Conservation (phyloP, 1,284 basidiomycete genomes). For the Golubevia pallescens region DNA sequence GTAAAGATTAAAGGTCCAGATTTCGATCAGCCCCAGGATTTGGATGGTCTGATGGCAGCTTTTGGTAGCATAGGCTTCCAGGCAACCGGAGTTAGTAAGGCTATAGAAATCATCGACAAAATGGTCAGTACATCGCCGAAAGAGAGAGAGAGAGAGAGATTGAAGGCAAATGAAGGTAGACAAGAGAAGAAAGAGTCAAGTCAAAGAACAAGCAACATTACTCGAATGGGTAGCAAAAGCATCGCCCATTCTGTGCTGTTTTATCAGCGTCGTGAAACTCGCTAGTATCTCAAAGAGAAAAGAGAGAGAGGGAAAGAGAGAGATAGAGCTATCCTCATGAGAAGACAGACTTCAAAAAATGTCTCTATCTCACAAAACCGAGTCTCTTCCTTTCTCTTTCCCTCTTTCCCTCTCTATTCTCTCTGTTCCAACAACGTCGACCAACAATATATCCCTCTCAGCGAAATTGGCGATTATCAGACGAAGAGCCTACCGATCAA, state of each 20-base stretch:
- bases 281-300: no score
- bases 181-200: no score
- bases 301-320: no score
- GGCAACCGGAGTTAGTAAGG: conserved; percentile 49
- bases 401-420: neutral
- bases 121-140: conserved; percentile 35
- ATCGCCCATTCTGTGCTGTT: no score
- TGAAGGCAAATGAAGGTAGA: no score
- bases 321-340: no score
- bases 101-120: conserved; percentile 57
- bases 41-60: conserved; percentile 41
- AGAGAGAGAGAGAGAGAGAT: no score
- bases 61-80: conserved; percentile 61
- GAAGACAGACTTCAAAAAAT: neutral
- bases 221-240: neutral
- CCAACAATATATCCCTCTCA: conserved; percentile 50
- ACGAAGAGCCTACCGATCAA: conserved; percentile 69
- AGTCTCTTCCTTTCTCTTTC: neutral
- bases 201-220: neutral
- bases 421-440: neutral
- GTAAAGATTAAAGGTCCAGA: conserved; percentile 43
- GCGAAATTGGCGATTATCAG: conserved; percentile 82
- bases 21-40: conserved; percentile 50
- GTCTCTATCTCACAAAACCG: neutral
- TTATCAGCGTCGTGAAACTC: no score